phyloP scores from a whole-genome alignment of 495 filamentous ascomycete species.

The Lasiosphaeriaceae sp. region DNA sequence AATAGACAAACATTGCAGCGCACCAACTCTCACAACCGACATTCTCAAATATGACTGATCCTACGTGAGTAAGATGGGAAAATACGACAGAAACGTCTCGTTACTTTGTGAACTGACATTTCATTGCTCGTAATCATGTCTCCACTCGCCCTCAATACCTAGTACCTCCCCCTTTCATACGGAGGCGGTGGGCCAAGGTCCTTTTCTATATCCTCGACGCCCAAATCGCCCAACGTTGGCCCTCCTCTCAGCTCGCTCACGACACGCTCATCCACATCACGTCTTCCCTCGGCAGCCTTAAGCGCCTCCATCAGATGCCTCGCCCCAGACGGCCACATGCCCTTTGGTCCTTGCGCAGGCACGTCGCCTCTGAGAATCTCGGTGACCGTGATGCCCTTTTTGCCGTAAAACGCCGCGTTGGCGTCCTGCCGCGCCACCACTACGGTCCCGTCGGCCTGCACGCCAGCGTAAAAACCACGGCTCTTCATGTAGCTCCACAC shows the following conservation, averaged over 20 bases:
- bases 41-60: too few relatives aligned
- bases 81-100: too few relatives aligned
- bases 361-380: conserved; percentile 67
- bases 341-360: conserved; percentile 3
- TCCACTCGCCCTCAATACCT: neutral
- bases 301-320: conserved; percentile 59
- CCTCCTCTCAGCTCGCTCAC: conserved; percentile 23
- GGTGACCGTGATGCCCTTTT: conserved; percentile 47
- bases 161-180: neutral
- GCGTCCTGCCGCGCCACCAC: conserved; percentile 72
- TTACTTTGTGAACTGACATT: too few relatives aligned
- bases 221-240: conserved; percentile 3
- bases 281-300: conserved; percentile 66
- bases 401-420: conserved; percentile 70
- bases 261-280: conserved; percentile 51
- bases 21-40: too few relatives aligned
- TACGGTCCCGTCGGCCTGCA: conserved; percentile 72
- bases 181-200: neutral
- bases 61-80: too few relatives aligned
- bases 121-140: too few relatives aligned
- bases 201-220: conserved; percentile 52
- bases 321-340: conserved; percentile 32
- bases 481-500: conserved; percentile 78
- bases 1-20: conserved; percentile 17
- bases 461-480: conserved; percentile 69